Evolutionary conservation across 2,329 filamentous ascomycete species (phyloP).

Genomic region (Albophoma yamanashiensis): DNA sequence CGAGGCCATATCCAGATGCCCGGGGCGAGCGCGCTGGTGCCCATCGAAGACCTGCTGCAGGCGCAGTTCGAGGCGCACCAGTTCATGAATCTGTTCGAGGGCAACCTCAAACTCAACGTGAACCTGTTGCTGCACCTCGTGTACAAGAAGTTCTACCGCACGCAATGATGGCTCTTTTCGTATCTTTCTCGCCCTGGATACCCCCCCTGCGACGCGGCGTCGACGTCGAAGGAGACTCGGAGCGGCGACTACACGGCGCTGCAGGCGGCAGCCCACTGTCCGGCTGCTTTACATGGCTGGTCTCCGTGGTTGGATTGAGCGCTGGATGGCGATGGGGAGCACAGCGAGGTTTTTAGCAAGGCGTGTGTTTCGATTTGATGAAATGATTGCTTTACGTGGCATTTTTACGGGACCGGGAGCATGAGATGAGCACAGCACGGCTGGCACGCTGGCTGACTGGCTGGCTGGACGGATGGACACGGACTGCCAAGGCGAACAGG

Average conservation of each 20-base stretch:
- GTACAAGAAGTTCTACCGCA: slow-evolving; percentile 96
- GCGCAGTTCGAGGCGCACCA: slow-evolving; percentile 96
- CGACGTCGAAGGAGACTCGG: not conserved
- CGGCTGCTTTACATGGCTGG: not conserved
- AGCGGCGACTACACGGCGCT: not conserved
- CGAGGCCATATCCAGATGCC: slow-evolving; percentile 93
- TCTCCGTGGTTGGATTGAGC: not conserved
- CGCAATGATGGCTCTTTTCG: slow-evolving; percentile 34
- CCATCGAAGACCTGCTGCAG: slow-evolving; percentile 87
- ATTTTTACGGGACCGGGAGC: not conserved
- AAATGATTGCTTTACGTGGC: not conserved
- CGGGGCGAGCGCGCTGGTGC: slow-evolving; percentile 77
- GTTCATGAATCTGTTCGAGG: slow-evolving; percentile 91
- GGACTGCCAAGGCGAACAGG: not conserved
- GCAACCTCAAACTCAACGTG: slow-evolving; percentile 78
- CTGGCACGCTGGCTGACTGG: not conserved
- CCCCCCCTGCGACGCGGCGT: not conserved
- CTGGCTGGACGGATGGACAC: not conserved
- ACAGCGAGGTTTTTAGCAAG: not conserved
- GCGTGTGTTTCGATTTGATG: not conserved
- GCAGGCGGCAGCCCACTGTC: not conserved
- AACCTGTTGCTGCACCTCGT: slow-evolving; percentile 93
- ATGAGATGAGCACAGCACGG: not conserved
- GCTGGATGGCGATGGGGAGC: not conserved
- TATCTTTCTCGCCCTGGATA: not conserved